phyloP scores from a whole-genome alignment of 805 yeast species.

The Candida maesae region DNA sequence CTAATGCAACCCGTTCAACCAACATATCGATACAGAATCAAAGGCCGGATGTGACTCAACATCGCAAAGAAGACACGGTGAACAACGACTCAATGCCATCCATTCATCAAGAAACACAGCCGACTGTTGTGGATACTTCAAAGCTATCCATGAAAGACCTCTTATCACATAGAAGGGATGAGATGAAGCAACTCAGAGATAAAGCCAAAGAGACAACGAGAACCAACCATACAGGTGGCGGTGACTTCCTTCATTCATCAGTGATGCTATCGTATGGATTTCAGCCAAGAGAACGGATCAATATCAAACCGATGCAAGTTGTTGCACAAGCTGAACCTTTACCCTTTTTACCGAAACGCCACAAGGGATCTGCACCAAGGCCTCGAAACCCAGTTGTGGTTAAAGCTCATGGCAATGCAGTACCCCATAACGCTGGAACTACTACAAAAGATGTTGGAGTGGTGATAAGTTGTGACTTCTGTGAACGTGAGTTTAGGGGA shows the following conservation, averaged over 20 bases:
- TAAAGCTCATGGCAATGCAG: neutral
- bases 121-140: too few relatives aligned
- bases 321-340: neutral
- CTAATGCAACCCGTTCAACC: too few relatives aligned
- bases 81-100: too few relatives aligned
- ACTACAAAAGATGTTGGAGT: constrained; percentile 20
- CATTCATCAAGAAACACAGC: too few relatives aligned
- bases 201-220: neutral
- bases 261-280: too few relatives aligned
- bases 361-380: neutral
- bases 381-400: neutral
- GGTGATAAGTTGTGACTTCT: constrained; percentile 37
- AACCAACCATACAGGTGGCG: too few relatives aligned
- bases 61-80: too few relatives aligned
- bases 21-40: too few relatives aligned
- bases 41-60: too few relatives aligned
- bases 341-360: neutral
- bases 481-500: constrained; percentile 42
- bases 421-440: constrained; percentile 21
- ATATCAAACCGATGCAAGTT: constrained; percentile 1
- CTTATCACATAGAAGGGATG: constrained; percentile 10
- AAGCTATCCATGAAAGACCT: constrained; percentile 10
- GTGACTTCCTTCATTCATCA: too few relatives aligned
- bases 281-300: neutral
- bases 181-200: constrained; percentile 4